Conservation (phyloP, 257 asterid species). For the Gentiana dahurica region DNA sequence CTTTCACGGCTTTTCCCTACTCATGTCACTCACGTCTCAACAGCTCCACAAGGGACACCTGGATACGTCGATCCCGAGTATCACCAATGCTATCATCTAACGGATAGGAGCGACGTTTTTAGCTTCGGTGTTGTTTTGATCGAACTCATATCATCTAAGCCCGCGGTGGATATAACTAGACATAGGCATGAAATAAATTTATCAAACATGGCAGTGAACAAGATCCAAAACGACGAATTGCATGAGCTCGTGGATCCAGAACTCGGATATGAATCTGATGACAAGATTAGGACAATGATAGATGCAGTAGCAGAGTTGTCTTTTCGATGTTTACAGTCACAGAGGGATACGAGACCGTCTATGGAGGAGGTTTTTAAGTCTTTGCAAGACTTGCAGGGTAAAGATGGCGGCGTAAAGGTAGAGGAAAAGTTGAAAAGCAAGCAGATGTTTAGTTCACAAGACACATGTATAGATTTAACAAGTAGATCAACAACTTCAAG, state of each 20-base stretch:
- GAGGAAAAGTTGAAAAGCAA: constrained; percentile 18
- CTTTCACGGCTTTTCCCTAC: constrained; percentile 57
- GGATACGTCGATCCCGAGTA: constrained; percentile 89
- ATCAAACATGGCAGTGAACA: constrained; percentile 62
- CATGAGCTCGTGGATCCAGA: constrained; percentile 60
- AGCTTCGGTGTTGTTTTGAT: constrained; percentile 80
- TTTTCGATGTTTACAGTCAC: constrained; percentile 57
- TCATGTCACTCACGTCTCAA: constrained; percentile 61
- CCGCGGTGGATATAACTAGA: constrained; percentile 67
- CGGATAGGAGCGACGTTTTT: constrained; percentile 66
- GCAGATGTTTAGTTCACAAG: constrained; percentile 14
- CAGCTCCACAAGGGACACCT: constrained; percentile 93
- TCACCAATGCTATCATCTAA: constrained; percentile 67
- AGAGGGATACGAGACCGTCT: constrained; percentile 61
- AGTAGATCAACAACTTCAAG: constrained; percentile 16
- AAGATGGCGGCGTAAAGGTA: constrained; percentile 29
- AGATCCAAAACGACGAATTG: constrained; percentile 42
- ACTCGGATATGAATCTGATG: constrained; percentile 40
- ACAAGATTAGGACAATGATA: constrained; percentile 29
- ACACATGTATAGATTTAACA: constrained; percentile 12
- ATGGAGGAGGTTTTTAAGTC: constrained; percentile 52
- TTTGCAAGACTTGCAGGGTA: constrained; percentile 33
- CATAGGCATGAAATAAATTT: constrained; percentile 62
- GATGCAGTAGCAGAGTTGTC: constrained; percentile 59
- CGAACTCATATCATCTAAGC: constrained; percentile 71